Evolutionary conservation across 2,329 filamentous ascomycete species (phyloP), one percentile per base, ranked within the genome.

Genomic region (Ustulina deusta): DNA sequence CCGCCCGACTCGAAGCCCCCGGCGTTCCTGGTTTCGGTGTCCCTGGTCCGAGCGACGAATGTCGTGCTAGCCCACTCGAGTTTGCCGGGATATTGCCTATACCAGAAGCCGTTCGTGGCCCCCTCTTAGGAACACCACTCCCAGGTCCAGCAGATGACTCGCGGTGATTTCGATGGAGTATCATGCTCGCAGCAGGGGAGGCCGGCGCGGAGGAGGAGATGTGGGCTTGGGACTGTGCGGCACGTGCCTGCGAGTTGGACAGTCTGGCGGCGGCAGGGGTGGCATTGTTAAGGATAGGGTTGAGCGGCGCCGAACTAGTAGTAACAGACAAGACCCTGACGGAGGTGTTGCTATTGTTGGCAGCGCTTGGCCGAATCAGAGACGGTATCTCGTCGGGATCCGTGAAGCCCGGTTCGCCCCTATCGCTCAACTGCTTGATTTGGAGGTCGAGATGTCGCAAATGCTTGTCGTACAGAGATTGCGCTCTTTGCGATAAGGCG

Each of bases 371-470:
- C 34, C 87, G 85, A n/a, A 91, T 78, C 6, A 90, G 80, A 1
- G 89, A 90, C 32, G 89, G 89, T 9, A 90, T 82, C 76, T 89
- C 87, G 73, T 90, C 88, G 38, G 87, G 86, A 62, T 90, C 86
- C 66, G 81, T 85, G 74, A 89, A 89, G 63, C 87, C 87, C 42
- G 86, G 86, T 73, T 91, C 89, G 71, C 82, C 83, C 74, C 87
- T 83, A 70, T 90, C 88, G 77, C 87, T 86, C 29, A 91, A 81
- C 54, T 83, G 79, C 74, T 90, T 90, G 72, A 91, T 85, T 74
- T 90, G 87, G 57, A 82, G 77, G 74, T 91, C 91, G 77, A 86
- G 89, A 77, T 82, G 87, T 76, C 82, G 86, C 72, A 84, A 83
- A 80, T 91, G 89, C 74, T 90, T 90, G 75, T 90, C 88, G 76